These are phyloP conservation scores for Botryotinia convoluta DNA, from an alignment of 2,329 filamentous ascomycete species.

Conservation along the genomic window DNA sequence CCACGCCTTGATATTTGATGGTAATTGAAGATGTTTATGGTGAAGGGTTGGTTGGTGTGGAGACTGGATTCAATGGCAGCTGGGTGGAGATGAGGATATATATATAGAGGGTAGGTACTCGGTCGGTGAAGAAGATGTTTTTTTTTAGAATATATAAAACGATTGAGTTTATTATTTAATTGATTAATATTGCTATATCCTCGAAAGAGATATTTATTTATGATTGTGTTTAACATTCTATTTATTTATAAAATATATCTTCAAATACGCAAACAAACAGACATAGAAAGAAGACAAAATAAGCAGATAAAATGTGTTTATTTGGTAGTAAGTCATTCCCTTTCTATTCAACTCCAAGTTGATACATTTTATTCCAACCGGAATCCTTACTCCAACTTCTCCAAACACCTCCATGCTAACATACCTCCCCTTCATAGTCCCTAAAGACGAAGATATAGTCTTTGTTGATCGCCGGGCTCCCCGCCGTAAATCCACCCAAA, in stretches of 20 bases:
- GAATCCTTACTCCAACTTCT: too few relatives aligned
- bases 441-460: constrained; percentile 19
- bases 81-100: constrained; percentile 14
- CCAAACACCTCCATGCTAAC: background rate
- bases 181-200: background rate
- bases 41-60: constrained; percentile 4
- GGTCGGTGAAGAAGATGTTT: constrained; percentile 8
- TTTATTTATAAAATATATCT: background rate
- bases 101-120: constrained; percentile 15
- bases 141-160: background rate
- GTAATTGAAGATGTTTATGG: background rate
- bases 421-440: background rate
- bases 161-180: background rate
- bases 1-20: background rate
- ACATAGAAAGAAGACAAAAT: background rate
- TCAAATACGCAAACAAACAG: background rate
- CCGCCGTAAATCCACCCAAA: constrained; percentile 5
- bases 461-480: constrained; percentile 14
- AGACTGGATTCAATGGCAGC: constrained; percentile 1
- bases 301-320: constrained; percentile 1
- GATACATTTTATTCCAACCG: background rate
- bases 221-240: background rate
- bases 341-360: too few relatives aligned
- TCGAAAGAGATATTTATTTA: background rate
- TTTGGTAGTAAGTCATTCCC: background rate